These are phyloP conservation scores for Eucalyptus dawsonii DNA, from an alignment of 345 rosid genomes.

Conservation along the genomic window DNA sequence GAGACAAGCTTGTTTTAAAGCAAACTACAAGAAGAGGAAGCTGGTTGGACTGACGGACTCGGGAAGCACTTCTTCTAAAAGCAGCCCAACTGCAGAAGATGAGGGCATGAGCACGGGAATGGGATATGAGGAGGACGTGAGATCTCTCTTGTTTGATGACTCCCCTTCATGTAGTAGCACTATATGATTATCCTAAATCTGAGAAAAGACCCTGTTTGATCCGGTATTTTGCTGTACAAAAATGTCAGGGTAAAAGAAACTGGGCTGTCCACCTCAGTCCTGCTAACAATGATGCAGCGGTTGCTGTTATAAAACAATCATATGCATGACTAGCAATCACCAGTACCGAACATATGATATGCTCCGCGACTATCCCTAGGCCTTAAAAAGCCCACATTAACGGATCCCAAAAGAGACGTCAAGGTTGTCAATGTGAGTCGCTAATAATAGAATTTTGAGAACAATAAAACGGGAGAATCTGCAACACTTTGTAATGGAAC, in stretches of 20 bases:
- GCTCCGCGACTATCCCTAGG: neutral
- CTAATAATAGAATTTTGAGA: neutral
- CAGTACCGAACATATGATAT: neutral
- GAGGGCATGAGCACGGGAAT: neutral
- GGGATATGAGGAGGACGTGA: neutral
- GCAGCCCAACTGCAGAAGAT: neutral
- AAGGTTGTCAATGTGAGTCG: neutral
- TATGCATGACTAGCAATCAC: neutral
- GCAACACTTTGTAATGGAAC: neutral
- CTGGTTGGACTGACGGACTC: neutral
- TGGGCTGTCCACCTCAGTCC: neutral
- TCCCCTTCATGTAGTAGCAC: neutral
- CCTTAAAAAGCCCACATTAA: neutral
- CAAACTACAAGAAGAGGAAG: constrained; percentile 59
- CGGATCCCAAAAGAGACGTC: neutral
- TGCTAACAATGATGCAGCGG: neutral
- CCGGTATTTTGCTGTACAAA: neutral
- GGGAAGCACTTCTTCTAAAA: neutral
- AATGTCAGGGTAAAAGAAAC: neutral
- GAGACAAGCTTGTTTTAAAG: constrained; percentile 79
- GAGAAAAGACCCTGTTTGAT: neutral
- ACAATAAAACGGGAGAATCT: neutral
- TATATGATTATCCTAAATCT: neutral
- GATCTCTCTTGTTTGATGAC: neutral
- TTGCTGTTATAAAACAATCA: neutral